Evolutionary conservation across 768 basidiomycete species (phyloP).

Genomic region (Boletellus ananiceps): DNA sequence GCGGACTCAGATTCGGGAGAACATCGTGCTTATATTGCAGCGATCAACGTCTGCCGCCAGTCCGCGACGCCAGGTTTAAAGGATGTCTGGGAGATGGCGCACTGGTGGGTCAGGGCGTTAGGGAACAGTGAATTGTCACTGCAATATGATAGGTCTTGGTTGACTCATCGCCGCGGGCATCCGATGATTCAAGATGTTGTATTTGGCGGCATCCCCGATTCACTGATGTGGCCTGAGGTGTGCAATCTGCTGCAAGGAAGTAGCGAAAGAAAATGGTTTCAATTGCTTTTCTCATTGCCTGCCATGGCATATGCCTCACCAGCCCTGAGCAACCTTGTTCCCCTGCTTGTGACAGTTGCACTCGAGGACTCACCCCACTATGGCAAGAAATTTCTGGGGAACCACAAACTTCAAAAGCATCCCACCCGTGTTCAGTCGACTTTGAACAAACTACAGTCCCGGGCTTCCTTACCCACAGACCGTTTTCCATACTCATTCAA

Average conservation of each 20-base stretch:
- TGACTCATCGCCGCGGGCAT: conserved; percentile 2
- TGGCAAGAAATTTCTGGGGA: no score
- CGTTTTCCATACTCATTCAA: neutral
- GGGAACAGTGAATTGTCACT: no score
- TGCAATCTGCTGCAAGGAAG: conserved; percentile 25
- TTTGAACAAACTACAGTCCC: neutral
- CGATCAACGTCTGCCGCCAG: conserved; percentile 2
- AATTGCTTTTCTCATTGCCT: conserved; percentile 30
- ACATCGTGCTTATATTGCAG: conserved; percentile 16
- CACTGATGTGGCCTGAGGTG: conserved; percentile 25
- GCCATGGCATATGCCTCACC: conserved; percentile 25
- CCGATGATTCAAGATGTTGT: no score
- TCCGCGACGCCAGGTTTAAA: neutral
- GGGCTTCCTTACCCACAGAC: no score
- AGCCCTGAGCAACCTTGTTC: conserved; percentile 9
- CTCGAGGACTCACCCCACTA: conserved; percentile 7
- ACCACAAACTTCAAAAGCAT: conserved; percentile 5
- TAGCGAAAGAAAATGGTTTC: conserved; percentile 9
- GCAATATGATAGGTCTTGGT: conserved; percentile 29
- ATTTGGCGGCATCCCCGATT: no score
- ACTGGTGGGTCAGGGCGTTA: no score
- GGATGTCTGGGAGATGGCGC: conserved; percentile 5
- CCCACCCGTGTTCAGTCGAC: neutral
- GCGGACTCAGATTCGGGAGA: conserved; percentile 1
- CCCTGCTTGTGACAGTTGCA: conserved; percentile 28